Conservation (phyloP, 148 eudicot genomes). For the Chenopodium berlandieri region DNA sequence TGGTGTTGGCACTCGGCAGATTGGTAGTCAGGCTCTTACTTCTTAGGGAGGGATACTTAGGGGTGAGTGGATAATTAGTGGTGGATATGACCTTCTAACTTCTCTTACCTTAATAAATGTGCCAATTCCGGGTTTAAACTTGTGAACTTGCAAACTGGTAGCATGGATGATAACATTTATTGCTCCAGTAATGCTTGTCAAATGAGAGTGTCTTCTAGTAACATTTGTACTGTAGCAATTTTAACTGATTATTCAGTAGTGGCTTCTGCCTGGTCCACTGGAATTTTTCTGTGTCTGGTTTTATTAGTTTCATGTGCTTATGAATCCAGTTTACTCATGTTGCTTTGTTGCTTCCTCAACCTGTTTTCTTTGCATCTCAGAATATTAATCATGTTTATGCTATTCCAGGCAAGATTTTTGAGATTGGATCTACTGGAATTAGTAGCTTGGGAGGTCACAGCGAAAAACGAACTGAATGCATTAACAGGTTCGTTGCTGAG, state of each 20-base stretch:
- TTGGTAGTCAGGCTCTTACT: too few species aligned
- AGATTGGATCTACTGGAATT: conserved; percentile 87
- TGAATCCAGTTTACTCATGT: neutral
- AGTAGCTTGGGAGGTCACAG: conserved; percentile 90
- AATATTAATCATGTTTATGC: neutral
- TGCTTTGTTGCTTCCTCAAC: neutral
- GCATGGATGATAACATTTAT: neutral
- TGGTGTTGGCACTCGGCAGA: too few species aligned
- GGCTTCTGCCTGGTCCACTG: neutral
- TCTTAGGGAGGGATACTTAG: too few species aligned
- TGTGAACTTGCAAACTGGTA: neutral
- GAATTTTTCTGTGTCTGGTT: neutral
- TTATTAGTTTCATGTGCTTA: neutral
- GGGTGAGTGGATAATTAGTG: too few species aligned
- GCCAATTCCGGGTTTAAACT: neutral
- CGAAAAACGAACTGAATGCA: conserved; percentile 57
- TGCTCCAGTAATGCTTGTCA: neutral
- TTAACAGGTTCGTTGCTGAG: conserved; percentile 59
- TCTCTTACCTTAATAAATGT: too few species aligned
- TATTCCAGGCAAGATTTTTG: conserved; percentile 67
- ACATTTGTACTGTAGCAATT: neutral
- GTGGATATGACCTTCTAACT: too few species aligned
- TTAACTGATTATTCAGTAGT: neutral
- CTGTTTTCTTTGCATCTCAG: neutral
- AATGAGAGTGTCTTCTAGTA: neutral